A percentile compares a stretch with the other conserved stretches of the same genome.
phyloP scores from a whole-genome alignment of 257 asterid genomes.

The Sherardia arvensis region DNA sequence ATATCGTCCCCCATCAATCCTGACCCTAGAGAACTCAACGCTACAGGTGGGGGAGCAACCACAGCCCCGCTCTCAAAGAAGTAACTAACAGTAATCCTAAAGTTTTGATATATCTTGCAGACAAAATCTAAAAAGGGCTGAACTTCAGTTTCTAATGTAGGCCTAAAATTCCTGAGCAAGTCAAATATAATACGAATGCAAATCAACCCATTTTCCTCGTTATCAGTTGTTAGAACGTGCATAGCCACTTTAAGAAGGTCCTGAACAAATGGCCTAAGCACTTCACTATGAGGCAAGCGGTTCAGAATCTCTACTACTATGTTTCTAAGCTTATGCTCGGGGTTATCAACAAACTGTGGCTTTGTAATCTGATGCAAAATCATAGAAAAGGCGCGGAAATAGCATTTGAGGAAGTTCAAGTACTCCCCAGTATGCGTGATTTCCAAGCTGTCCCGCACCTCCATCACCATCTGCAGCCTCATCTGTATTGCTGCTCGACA shows the following conservation, averaged over 20 bases:
- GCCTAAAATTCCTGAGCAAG: conserved; percentile 92
- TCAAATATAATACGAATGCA: conserved; percentile 95
- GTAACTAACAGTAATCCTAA: conserved; percentile 79
- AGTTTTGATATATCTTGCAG: conserved; percentile 92
- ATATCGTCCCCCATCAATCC: conserved; percentile 73
- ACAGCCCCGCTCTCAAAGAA: conserved; percentile 93
- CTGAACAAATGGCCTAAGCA: conserved; percentile 89
- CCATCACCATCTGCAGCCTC: conserved; percentile 93
- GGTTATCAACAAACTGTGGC: conserved; percentile 80
- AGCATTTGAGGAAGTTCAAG: conserved; percentile 79
- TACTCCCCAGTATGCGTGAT: conserved; percentile 99
- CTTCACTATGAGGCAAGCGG: conserved; percentile 97
- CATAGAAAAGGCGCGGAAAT: conserved; percentile 82
- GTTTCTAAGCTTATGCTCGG: conserved; percentile 91
- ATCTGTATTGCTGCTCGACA: conserved; percentile 64
- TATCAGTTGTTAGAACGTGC: conserved; percentile 82
- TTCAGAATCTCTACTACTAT: conserved; percentile 83
- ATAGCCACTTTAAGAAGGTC: conserved; percentile 96
- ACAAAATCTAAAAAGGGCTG: conserved; percentile 98
- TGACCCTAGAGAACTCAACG: conserved; percentile 51
- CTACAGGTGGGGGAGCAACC: conserved; percentile 68
- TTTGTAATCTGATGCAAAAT: conserved; percentile 64
- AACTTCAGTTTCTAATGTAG: conserved; percentile 84
- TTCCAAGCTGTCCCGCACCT: conserved; percentile 97
- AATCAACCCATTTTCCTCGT: conserved; percentile 91